Evolutionary conservation across 768 basidiomycete species (phyloP), one percentile per base, ranked within the genome.

Genomic region (Dictyophora rubrovolvata): DNA sequence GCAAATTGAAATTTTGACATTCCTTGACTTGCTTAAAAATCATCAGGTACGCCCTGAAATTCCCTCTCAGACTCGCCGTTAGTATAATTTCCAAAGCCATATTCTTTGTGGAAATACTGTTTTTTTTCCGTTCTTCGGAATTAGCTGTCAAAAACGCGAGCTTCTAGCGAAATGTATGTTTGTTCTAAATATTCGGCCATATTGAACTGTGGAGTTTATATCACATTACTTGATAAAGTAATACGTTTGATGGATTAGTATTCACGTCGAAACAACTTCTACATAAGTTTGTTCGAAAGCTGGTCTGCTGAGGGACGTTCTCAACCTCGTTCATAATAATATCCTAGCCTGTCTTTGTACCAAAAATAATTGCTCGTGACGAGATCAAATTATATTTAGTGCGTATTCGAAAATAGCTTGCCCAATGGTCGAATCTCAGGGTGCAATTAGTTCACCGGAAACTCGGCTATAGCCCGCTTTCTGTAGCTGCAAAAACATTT

Each of bases 261-360:
- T 34, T 16, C 2, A 5, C 8, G 7, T 4, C 48, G 2, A 20
- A 10, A 18, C 14, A n/a, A 7, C n/a, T n/a, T 20, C 11, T 61
- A 10, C 22, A 28, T 16, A 6, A 8, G 28, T 2, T 8, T 11
- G 3, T 14, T n/a, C n/a, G n/a, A n/a, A n/a, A n/a, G 84, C 84
- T 0, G 84, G 85, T 0, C 67, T 87, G 0, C 85, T 85, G 5
- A 67, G 70, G n/a, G 83, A 82, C 5, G 83, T 82, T 7, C 64
- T 86, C 5, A 83, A 85, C 63, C 77, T 76, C 64, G 63, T 85
- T 14, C 74, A 78, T 6, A 74, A 77, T 36, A 70, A 69, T 51
- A 70, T 77, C 0, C 79, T 82, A 1, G 62, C 65, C 82, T 2
- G 62, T 65, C 0, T 64, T 78, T 42, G 77, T 76, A 0, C 71